Evolutionary conservation across 495 filamentous ascomycete species (phyloP), one percentile per base, ranked within the genome.

Genomic region (Astrocystis sublimbata): DNA sequence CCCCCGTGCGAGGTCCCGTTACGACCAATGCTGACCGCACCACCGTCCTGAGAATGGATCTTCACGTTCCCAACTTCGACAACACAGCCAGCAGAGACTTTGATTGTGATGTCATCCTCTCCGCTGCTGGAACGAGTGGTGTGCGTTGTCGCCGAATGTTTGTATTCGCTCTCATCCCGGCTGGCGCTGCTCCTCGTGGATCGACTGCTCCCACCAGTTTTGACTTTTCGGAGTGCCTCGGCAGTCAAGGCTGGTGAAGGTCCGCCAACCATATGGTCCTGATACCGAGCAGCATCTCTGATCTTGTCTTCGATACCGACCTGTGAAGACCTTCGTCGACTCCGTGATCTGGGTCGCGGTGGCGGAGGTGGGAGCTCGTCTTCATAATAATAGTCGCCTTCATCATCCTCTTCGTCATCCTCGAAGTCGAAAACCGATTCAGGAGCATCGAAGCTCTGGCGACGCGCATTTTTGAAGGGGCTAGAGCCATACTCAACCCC

Each of bases 151-250:
- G 79, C 78, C 19, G 81, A 83, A 54, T 80, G 79, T 58, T 75
- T 76, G 64, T 80, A 84, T 23, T 85, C 83, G 67, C 81, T 84
- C 62, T 85, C 83, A 65, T 85, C 82, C 58, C 76, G 80, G 62
- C 81, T 84, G 6, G 65, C 78, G 43, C 74, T 83, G 71, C 79
- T 83, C 50, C 78, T 74, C 17, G 80, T 84, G 33, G 80, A 82
- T 23, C 78, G 73, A 68, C 81, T 83, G 71, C 81, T 82, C 17
- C 68, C 70, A 38, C 72, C 76, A 50, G 73, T 77, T 53, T 74
- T 76, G 33, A 71, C 77, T 59, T 73, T 77, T 67, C 73, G 75
- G n/a, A 85, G 70, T 8, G 75, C 67, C 43, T 83, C 83, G 2
- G 78, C 80, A 3, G 83, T 85, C 28, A 85, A 63, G 19, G 77